These are phyloP conservation scores for Acephala macrosclerotiorum DNA, from an alignment of 2,329 filamentous ascomycete genomes.

Conservation along the genomic window DNA sequence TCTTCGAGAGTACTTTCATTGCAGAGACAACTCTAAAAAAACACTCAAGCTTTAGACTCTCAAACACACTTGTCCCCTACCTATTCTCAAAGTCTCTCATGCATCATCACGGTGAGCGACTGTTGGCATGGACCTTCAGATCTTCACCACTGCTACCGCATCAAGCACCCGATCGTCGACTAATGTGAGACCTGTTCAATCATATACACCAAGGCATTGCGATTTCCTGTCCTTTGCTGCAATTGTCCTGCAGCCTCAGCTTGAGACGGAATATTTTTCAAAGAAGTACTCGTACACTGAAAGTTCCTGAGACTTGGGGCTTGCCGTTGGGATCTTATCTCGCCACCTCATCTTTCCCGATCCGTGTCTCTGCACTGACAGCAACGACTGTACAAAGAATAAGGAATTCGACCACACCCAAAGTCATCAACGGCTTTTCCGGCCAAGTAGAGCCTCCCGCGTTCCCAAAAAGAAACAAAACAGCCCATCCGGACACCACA, in stretches of 20 bases:
- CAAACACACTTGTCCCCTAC: too few relatives aligned
- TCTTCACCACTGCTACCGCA: slow-evolving; percentile 8
- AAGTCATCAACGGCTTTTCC: slow-evolving; percentile 6
- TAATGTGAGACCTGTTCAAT: slow-evolving; percentile 13
- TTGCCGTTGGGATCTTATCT: not conserved
- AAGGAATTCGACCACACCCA: not conserved
- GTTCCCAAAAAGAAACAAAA: slow-evolving; percentile 3
- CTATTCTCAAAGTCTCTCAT: too few relatives aligned
- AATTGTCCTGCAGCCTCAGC: slow-evolving; percentile 9
- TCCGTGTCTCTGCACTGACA: slow-evolving; percentile 4
- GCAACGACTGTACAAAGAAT: not conserved
- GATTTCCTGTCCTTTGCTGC: not conserved
- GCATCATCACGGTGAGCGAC: not conserved
- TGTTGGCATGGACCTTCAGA: slow-evolving; percentile 7
- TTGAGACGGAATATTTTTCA: not conserved
- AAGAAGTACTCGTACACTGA: not conserved
- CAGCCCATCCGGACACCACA: slow-evolving; percentile 3
- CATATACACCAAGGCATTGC: slow-evolving; percentile 10
- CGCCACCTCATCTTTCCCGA: slow-evolving; percentile 4
- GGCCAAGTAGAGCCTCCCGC: not conserved
- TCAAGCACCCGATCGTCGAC: slow-evolving; percentile 9
- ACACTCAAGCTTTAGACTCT: not conserved
- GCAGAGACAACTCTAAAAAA: not conserved
- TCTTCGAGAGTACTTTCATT: not conserved
- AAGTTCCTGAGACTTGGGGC: not conserved